A percentile compares a stretch with the other conserved stretches of the same genome.
Conservation (phyloP, 2,329 filamentous ascomycete genomes). For the Pseudopithomyces chartarum region DNA sequence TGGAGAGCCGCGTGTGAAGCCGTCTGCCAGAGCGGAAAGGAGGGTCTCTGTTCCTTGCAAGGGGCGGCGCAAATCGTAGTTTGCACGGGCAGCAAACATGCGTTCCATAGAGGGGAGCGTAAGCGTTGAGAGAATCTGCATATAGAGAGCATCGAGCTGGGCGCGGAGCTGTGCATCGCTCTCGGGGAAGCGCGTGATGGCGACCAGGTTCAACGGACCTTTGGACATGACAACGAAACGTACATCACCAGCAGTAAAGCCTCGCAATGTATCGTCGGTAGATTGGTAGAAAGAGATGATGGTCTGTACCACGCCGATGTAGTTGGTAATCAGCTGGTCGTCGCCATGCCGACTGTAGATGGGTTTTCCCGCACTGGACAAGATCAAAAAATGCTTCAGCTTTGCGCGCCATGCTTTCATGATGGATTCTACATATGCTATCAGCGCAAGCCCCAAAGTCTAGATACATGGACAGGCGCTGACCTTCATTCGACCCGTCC, state of each 20-base stretch:
- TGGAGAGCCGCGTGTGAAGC: constrained; percentile 89
- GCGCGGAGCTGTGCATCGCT: constrained; percentile 85
- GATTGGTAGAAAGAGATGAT: constrained; percentile 96
- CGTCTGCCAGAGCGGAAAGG: constrained; percentile 89
- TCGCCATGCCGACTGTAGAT: constrained; percentile 97
- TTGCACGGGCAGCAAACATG: constrained; percentile 87
- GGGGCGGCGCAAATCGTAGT: constrained; percentile 89
- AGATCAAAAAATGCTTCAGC: constrained; percentile 94
- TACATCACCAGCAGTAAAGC: constrained; percentile 84
- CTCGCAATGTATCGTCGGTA: constrained; percentile 74
- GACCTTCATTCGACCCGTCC: constrained; percentile 63
- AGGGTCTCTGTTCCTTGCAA: constrained; percentile 90
- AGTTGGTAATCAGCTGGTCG: constrained; percentile 85
- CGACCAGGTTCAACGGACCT: constrained; percentile 89
- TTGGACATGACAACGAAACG: constrained; percentile 85
- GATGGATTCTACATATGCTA: constrained; percentile 49
- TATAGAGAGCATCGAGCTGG: constrained; percentile 93
- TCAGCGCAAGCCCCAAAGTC: constrained; percentile 29
- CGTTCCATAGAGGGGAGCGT: constrained; percentile 85
- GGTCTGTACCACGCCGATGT: constrained; percentile 93
- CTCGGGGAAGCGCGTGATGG: constrained; percentile 89
- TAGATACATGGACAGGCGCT: constrained; percentile 46
- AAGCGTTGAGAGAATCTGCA: constrained; percentile 95
- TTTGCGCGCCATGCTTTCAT: constrained; percentile 85
- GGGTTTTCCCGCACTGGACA: constrained; percentile 94